phyloP scores from a whole-genome alignment of 345 rosid species.

The Cochlearia excelsa region DNA sequence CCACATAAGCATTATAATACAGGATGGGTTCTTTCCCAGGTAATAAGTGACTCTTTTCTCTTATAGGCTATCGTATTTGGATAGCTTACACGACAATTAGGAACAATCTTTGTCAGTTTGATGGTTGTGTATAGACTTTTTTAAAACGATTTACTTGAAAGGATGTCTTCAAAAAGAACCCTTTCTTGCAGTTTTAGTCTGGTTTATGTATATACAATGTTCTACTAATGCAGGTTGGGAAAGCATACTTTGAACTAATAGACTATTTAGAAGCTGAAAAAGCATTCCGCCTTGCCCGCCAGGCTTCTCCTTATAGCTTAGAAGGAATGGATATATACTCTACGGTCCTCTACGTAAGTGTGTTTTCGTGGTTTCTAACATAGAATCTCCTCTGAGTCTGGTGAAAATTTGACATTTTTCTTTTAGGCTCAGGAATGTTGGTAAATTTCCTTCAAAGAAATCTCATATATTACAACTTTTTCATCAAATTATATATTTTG shows the following conservation, averaged over 20 bases:
- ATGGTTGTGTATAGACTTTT: constrained; percentile 2
- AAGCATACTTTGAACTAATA: constrained; percentile 79
- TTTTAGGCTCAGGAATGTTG: constrained; percentile 6
- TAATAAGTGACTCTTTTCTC: constrained; percentile 33
- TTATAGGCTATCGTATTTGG: constrained; percentile 15
- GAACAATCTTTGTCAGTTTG: constrained; percentile 8
- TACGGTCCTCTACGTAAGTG: constrained; percentile 89
- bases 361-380: constrained; percentile 14
- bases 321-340: constrained; percentile 97
- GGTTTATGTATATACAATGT: neutral
- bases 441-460: neutral
- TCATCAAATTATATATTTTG: constrained; percentile 18
- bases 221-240: constrained; percentile 69
- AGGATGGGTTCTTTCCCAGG: constrained; percentile 98
- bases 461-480: neutral
- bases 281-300: constrained; percentile 80
- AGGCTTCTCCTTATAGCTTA: constrained; percentile 76
- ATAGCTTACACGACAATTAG: neutral
- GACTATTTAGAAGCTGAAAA: constrained; percentile 92
- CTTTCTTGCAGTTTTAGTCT: constrained; percentile 11
- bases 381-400: constrained; percentile 4
- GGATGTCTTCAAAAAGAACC: neutral
- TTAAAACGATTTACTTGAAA: neutral
- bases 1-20: constrained; percentile 88
- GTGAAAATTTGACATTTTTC: constrained; percentile 17